Conservation (phyloP, 495 filamentous ascomycete species). For the Thermochaetoides thermophila region DNA sequence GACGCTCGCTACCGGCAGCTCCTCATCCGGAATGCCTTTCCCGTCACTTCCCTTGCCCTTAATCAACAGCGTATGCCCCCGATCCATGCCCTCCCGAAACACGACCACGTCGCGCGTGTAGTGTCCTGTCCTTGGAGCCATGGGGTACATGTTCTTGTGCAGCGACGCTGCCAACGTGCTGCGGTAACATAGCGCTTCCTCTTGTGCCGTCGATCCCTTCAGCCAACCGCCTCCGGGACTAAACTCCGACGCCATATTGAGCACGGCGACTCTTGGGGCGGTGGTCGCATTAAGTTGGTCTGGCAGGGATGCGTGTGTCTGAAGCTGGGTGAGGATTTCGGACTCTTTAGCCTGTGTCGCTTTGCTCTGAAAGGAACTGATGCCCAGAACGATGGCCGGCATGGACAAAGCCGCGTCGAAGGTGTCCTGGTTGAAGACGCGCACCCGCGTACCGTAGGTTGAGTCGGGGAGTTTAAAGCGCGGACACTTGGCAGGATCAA, state of each 20-base stretch:
- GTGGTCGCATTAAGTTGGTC: conserved; percentile 7
- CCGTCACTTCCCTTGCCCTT: no score
- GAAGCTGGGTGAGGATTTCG: conserved; percentile 1
- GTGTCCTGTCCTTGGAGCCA: conserved; percentile 26
- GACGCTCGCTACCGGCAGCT: conserved; percentile 37
- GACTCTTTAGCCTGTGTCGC: not conserved
- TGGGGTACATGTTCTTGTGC: conserved; percentile 35
- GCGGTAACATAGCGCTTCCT: conserved; percentile 51
- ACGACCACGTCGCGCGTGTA: conserved; percentile 45
- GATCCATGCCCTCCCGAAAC: conserved; percentile 29
- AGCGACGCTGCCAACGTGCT: conserved; percentile 41
- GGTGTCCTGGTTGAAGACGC: conserved; percentile 36
- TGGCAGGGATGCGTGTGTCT: not conserved
- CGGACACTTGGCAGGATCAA: conserved; percentile 12
- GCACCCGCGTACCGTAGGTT: conserved; percentile 14
- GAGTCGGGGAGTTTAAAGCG: conserved; percentile 6
- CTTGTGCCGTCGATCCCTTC: conserved; percentile 41
- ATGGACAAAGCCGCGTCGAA: conserved; percentile 35
- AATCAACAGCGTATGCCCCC: conserved; percentile 30
- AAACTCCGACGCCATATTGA: conserved; percentile 45
- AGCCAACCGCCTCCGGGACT: conserved; percentile 42
- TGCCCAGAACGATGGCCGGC: conserved; percentile 4
- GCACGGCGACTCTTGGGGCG: conserved; percentile 31
- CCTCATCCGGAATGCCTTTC: conserved; percentile 1
- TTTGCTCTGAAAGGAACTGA: not conserved